Base-by-base conservation (phyloP, 163 green algal genomes). In the Scenedesmus sp. region DNA sequence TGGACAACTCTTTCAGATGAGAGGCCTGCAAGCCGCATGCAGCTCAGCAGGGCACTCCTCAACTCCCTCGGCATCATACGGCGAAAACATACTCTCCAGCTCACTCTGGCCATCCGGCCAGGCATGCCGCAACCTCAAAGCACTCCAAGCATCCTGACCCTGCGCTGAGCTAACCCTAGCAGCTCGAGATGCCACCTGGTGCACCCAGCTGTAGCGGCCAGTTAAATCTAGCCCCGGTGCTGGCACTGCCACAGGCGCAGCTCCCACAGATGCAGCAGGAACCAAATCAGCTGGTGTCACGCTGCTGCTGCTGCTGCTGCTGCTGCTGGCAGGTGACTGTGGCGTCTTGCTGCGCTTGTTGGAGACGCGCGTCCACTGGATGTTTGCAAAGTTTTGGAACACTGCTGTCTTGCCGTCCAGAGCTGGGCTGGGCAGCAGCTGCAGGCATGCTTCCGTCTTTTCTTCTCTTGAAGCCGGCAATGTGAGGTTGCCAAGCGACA, bases 31-130 rank as follows among this genome's bases (percentile, higher is more conserved):
- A n/a, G 34, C 77, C n/a, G 77, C 77, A 60, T 23, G 34, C 1
- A 60, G 46, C 13, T 84, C 77, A 9, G 13, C 54, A 13, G 70
- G 23, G 70, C 70, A 79, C 23, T 79, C 23, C 20, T 86, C 81
- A 16, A 86, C 12, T 3, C 81, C 81, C 10, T 86, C 81, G 0
- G 34, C 12, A 5, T 86, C 54, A 12, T 86, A 86, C 2, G 81
- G 81, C 2, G 81, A 62, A 26, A 86, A 70, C 52, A 86, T 62
- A 54, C 81, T 86, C 16, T 86, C 81, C 3, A 66, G 81, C 81
- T 52, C 34, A 18, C 16, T 26, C 81, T 86, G 81, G 4, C 81
- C 81, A n/a, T 59, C 81, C 6, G 81, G 54, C 81, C 81, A 86
- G 4, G 15, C 81, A 26, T 86, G 23, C 81, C 2, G 16, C 3